phyloP scores from a whole-genome alignment of 768 basidiomycete genomes.

The Pisolithus orientalis region DNA sequence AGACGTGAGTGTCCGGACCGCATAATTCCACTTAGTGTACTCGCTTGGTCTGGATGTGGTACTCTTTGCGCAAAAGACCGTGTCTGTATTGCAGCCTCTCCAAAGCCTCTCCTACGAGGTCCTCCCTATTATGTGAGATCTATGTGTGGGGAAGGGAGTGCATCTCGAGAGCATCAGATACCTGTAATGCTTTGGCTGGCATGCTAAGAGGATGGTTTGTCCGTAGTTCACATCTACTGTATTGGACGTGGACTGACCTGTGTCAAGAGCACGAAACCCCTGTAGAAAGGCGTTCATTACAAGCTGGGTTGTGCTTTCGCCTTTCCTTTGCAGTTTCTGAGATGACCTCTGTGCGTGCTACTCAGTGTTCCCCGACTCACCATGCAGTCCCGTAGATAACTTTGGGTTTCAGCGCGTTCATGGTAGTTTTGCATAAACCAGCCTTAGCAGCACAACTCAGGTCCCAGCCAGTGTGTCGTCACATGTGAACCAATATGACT shows the following conservation, averaged over 20 bases:
- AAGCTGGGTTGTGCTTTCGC: slow-evolving; percentile 58
- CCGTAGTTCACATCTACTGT: background rate
- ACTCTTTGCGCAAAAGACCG: slow-evolving; percentile 57
- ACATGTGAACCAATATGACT: too few relatives aligned
- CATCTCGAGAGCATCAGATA: slow-evolving; percentile 6
- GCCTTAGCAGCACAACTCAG: background rate
- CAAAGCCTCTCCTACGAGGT: slow-evolving; percentile 74
- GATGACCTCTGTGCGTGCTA: background rate
- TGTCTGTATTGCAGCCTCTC: slow-evolving; percentile 48
- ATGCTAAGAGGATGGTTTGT: slow-evolving; percentile 32
- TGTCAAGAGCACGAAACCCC: slow-evolving; percentile 80
- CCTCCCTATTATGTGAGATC: slow-evolving; percentile 46
- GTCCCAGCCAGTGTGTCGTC: too few relatives aligned
- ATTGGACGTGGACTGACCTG: slow-evolving; percentile 41
- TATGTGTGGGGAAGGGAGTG: background rate
- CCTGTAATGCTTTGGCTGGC: slow-evolving; percentile 73
- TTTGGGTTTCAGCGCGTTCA: slow-evolving; percentile 32
- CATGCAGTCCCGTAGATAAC: slow-evolving; percentile 63
- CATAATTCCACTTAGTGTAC: slow-evolving; percentile 2
- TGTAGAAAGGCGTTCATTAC: slow-evolving; percentile 67
- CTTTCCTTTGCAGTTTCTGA: slow-evolving; percentile 52
- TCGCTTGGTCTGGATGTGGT: slow-evolving; percentile 81
- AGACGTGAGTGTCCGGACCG: background rate
- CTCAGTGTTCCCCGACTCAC: slow-evolving; percentile 25
- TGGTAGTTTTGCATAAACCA: slow-evolving; percentile 2